Evolutionary conservation across 2,329 filamentous ascomycete species (phyloP), one percentile per base, ranked within the genome.

Genomic region (Xylariaceae sp.): DNA sequence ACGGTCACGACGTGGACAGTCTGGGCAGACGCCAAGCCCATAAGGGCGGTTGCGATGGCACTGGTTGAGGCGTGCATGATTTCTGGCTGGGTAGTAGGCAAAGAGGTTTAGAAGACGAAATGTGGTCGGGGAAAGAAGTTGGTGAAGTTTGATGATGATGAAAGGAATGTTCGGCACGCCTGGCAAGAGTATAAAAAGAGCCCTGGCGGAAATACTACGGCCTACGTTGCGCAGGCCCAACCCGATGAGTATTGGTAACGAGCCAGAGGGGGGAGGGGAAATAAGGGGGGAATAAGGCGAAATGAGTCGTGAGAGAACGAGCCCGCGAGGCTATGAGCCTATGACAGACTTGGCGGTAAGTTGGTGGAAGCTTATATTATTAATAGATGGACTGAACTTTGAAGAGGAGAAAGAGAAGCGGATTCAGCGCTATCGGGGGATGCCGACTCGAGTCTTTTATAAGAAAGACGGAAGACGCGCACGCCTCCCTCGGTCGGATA

Each of bases 1-100:
- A 91, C 87, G 59, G 81, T 79, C 53, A 90, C 81, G 55, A 86
- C 80, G 64, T 88, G 84, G 39, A 84, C 78, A 42, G 54, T 68
- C 55, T 69, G 67, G 1, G 67, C 67, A 31, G 63, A 57, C 41
- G 74, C 76, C 57, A 74, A 55, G 67, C 75, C 71, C 66, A 76
- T 61, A 47, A 83, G 71, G 63, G 78, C 73, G 59, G 78, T 68
- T 1, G 53, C 42, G 41, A 78, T 65, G 60, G 71, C 67, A 62
- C 79, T 64, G 58, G 74, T 72, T 59, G 74, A 70, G 72, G 80
- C 76, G 58, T 77, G 74, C 80, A 83, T 84, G 59, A 74, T 80
- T 61, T 45, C 46, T 51, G 51, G 59, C 60, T 57, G 42, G 4
- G 32, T 57, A n/a, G 8, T 47, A 53, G 57, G 47, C 53, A 44